Percentiles rank a stretch among this genome's conserved stretches.
phyloP scores from a whole-genome alignment of 805 yeast species.

The Yarrowia sp. region DNA sequence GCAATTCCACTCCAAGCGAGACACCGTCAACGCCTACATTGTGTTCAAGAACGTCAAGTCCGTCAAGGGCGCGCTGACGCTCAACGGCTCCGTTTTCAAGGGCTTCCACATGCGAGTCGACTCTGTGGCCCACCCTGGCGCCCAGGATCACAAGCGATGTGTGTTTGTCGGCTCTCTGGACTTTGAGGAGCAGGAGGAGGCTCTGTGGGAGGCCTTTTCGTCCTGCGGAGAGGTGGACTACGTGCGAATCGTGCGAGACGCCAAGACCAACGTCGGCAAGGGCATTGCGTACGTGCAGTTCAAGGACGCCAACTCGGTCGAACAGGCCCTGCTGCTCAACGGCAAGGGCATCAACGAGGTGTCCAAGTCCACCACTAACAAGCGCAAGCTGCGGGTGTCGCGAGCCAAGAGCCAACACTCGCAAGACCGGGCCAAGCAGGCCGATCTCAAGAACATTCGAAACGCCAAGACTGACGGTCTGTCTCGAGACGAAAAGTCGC shows the following conservation, averaged over 20 bases:
- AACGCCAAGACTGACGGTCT: constrained; percentile 51
- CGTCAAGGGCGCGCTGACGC: constrained; percentile 53
- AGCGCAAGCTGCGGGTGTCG: constrained; percentile 69
- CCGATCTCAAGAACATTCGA: constrained; percentile 43
- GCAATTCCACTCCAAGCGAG: constrained; percentile 75
- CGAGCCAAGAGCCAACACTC: constrained; percentile 40
- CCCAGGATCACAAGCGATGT: constrained; percentile 81
- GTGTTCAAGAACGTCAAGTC: constrained; percentile 68
- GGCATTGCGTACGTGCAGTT: constrained; percentile 98
- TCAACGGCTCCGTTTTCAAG: constrained; percentile 73
- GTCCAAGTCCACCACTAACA: constrained; percentile 43
- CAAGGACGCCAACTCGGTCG: constrained; percentile 67
- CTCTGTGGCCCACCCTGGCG: constrained; percentile 88
- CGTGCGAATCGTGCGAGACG: constrained; percentile 88
- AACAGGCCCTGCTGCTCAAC: constrained; percentile 79
- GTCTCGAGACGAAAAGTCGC: constrained; percentile 73
- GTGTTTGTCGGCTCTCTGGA: constrained; percentile 93
- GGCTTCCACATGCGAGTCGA: constrained; percentile 87
- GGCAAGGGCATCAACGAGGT: constrained; percentile 60
- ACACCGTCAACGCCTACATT: constrained; percentile 85
- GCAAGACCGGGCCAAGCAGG: constrained; percentile 43
- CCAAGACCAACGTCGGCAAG: constrained; percentile 93
- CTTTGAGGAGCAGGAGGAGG: constrained; percentile 91
- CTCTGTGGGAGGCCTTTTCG: constrained; percentile 81
- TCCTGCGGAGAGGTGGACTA: constrained; percentile 76